These are phyloP conservation scores for Bassia scoparia DNA, from an alignment of 148 eudicot species.

Conservation along the genomic window DNA sequence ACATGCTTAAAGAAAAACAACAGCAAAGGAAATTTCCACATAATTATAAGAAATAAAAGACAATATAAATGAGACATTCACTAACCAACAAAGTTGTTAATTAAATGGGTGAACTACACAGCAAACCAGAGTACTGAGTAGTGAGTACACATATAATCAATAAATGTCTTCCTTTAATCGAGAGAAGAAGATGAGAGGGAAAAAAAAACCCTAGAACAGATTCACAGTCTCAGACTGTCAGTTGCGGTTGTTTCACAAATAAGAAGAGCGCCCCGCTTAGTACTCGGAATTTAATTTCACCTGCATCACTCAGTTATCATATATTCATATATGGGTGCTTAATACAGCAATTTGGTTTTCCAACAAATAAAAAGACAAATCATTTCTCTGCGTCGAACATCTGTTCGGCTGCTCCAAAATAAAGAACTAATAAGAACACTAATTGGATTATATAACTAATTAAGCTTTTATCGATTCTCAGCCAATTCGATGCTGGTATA, in stretches of 20 bases:
- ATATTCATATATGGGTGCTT: too few species aligned
- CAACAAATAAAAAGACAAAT: not conserved
- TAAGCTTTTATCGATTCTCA: not conserved
- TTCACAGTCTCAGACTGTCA: not conserved
- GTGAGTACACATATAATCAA: not conserved
- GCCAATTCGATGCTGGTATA: not conserved
- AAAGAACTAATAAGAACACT: not conserved
- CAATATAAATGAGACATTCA: conserved; percentile 7
- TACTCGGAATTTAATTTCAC: not conserved
- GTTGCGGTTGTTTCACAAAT: not conserved
- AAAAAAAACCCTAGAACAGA: not conserved
- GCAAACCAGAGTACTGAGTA: not conserved
- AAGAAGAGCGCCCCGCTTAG: not conserved
- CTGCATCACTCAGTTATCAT: not conserved
- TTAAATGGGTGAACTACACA: conserved; percentile 3
- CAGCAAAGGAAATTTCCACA: not conserved
- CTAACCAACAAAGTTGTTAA: conserved; percentile 11
- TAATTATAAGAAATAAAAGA: not conserved
- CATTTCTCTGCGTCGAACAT: not conserved
- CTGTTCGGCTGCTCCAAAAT: not conserved
- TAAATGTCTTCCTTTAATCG: not conserved
- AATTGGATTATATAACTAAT: not conserved
- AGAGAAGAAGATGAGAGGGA: not conserved
- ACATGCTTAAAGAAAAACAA: not conserved
- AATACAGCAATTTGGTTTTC: not conserved